Conservation (phyloP, 345 rosid genomes). For the Gossypium anomalum region DNA sequence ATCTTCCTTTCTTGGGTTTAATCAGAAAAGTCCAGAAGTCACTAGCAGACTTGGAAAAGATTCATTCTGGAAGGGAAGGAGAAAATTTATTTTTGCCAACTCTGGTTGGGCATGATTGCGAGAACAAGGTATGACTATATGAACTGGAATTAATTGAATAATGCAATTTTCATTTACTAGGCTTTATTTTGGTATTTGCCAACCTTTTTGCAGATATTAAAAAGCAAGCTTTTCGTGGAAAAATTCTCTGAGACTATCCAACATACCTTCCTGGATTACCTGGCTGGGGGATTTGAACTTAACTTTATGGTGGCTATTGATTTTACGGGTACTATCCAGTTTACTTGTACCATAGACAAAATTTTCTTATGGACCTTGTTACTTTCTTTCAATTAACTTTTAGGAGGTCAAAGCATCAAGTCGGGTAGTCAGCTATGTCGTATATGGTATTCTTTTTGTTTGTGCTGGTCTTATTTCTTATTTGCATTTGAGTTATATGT, state of each 20-base stretch:
- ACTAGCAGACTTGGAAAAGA: no score
- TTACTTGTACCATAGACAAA: neutral
- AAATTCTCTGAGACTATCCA: constrained; percentile 60
- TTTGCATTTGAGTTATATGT: constrained; percentile 1
- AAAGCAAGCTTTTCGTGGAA: constrained; percentile 71
- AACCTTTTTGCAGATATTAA: constrained; percentile 19
- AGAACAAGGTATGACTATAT: no score
- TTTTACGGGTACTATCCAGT: constrained; percentile 64
- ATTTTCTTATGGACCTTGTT: neutral
- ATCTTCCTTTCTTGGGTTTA: no score
- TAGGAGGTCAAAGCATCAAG: neutral
- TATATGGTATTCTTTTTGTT: constrained; percentile 1
- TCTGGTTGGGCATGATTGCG: no score
- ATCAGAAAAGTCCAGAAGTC: no score
- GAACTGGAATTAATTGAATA: no score
- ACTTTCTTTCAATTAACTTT: neutral
- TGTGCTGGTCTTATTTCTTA: neutral
- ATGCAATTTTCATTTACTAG: no score
- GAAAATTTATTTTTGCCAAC: no score
- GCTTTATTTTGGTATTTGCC: no score
- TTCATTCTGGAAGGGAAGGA: no score
- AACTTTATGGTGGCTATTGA: constrained; percentile 96
- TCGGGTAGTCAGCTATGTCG: neutral
- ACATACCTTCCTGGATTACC: constrained; percentile 75
- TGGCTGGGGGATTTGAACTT: constrained; percentile 74